Evolutionary conservation across 2,329 filamentous ascomycete species (phyloP), one percentile per base, ranked within the genome.

Genomic region (Penicillium sp.): DNA sequence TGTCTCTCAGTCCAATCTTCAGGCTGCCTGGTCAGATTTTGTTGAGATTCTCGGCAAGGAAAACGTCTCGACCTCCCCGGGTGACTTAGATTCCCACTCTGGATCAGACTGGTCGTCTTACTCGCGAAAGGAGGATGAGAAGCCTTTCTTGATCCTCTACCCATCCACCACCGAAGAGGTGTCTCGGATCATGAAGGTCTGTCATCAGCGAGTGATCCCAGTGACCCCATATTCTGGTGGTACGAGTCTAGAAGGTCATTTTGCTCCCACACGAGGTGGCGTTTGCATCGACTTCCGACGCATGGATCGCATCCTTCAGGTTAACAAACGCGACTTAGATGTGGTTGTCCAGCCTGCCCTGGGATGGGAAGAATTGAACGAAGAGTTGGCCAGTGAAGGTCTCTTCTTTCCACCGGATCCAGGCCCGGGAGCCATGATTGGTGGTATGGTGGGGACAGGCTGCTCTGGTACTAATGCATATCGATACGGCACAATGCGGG

Each of bases 351-450:
- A 88, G 65, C 84, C 85, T 4, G 89, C 86, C 2, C 79, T 95
- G 7, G 87, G 87, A 9, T 96, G 89, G 89, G 87, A 95, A 68
- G 62, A 76, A 7, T 72, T 96, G 26, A 95, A 95, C 60, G 87
- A 93, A 57, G 75, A 84, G 47, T 75, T 96, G 13, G 74, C 72
- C 5, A 74, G 81, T 33, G 74, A 87, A 44, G 85, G 84, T 18
- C 77, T 96, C 3, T 94, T 95, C 74, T 95, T 95, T 69, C 89
- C 89, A 15, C 89, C 88, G 1, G 89, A 95, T 64, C 89, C 89
- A 13, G 90, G 89, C 37, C 89, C 90, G 36, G 88, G 89, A 13
- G 89, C 89, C 46, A 87, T 87, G 83, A 95, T 96, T 55, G 89
- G 89, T 41, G 89, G 89, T 39, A 75, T 75, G 72, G 68, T 75